phyloP scores from a whole-genome alignment of 352 stramenopile species.

The Globisporangium canariense region DNA sequence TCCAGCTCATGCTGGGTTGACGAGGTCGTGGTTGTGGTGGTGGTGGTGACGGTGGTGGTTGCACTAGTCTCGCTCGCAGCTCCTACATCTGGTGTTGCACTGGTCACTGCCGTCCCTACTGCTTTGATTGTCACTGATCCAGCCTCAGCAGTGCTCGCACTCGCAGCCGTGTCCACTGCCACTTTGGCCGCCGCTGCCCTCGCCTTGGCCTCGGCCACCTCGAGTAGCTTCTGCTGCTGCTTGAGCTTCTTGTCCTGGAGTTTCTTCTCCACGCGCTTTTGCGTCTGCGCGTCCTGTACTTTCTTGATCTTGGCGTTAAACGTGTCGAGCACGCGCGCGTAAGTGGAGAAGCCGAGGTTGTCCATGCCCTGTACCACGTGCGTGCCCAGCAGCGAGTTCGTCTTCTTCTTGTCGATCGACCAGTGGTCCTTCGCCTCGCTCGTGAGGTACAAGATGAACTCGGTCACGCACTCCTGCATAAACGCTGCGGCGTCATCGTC shows the following conservation, averaged over 20 bases:
- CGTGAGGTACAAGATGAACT: constrained; percentile 81
- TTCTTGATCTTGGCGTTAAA: constrained; percentile 75
- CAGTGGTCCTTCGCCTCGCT: constrained; percentile 75
- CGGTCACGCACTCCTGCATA: constrained; percentile 84
- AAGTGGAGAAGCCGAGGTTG: constrained; percentile 68
- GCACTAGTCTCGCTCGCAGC: neutral
- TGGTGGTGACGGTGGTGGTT: neutral
- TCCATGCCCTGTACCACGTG: constrained; percentile 63
- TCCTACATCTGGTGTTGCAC: neutral
- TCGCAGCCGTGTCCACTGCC: neutral
- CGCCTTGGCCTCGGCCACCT: constrained; percentile 23
- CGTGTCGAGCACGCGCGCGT: constrained; percentile 49
- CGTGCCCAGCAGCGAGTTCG: constrained; percentile 48
- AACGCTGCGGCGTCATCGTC: constrained; percentile 73
- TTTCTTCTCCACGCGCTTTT: constrained; percentile 62
- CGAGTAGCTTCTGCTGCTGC: constrained; percentile 21
- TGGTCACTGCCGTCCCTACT: neutral
- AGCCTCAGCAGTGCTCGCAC: neutral
- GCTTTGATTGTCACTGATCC: neutral
- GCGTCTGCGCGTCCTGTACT: constrained; percentile 51
- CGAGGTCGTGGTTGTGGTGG: neutral
- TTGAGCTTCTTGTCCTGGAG: constrained; percentile 29
- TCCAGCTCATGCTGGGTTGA: neutral
- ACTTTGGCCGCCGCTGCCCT: constrained; percentile 1
- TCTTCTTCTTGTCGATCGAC: constrained; percentile 64